Evolutionary conservation across 331 rosid genomes (phyloP), one percentile per base, ranked within the genome.

Genomic region (Quercus lobata): DNA sequence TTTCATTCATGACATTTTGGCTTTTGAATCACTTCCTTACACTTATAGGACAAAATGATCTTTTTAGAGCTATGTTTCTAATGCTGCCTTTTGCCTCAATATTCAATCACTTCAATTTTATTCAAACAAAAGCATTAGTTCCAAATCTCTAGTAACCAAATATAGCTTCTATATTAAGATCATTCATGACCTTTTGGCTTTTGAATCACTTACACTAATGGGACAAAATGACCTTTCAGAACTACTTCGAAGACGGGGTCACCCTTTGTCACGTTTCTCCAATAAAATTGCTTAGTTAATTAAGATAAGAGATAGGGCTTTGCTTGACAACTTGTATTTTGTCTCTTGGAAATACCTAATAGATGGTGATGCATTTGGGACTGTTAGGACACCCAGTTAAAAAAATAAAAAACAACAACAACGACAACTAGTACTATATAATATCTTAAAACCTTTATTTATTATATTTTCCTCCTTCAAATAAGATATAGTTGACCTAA

Each of bases 251-350:
- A 19, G 53, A 68, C 53, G 27, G 17, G 27, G 29, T 68, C 72
- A 35, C 72, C 25, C 9, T 10, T 34, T 19, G 27, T 68, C 72
- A 10, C 52, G 22, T 68, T 65, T 32, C 46, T 65, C 44, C 17
- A 65, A 65, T 17, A 30, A 65, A 65, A 18, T 65, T 16, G 44
- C 21, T 63, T 27, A 10, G 25, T 30, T 34, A 32, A 63, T 30
- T 34, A 32, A 63, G 24, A 66, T 32, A 18, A 32, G 49, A 30
- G 49, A 30, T 17, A 66, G 24, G 16, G 69, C 27, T 12, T 4
- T 15, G 10, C 58, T 53, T n/a, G n/a, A 37, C 81, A 69, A 78
- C 58, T 78, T 69, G 81, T 75, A 35, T 7, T 35, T 57, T 57
- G 25, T 17, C 71, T 3, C 16, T 18, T 30, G 9, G 71, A 19